Conservation (phyloP, 192 early-diverging fungal species). For the Ambispora gerdemannii region DNA sequence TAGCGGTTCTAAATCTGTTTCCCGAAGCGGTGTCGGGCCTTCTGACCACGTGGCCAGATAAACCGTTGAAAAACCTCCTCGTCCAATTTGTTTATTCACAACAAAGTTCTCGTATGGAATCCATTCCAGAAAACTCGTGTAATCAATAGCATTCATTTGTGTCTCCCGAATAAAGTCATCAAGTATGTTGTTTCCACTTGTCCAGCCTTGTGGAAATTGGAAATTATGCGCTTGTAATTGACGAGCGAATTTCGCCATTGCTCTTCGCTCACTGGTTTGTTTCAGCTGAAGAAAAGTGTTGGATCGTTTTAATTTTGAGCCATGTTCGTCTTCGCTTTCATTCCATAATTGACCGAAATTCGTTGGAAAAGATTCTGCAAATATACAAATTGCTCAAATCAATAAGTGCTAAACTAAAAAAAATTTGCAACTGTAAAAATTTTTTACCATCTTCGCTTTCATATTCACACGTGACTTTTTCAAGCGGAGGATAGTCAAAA, state of each 20-base stretch:
- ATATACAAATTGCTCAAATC: background rate
- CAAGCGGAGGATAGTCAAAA: background rate
- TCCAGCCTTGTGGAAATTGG: constrained; percentile 1
- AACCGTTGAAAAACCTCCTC: constrained; percentile 18
- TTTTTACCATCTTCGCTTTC: background rate
- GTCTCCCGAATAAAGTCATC: constrained; percentile 23
- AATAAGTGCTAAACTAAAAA: background rate
- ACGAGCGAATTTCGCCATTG: background rate
- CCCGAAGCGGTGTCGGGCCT: background rate
- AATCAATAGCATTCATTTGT: constrained; percentile 16
- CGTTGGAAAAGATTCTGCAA: background rate
- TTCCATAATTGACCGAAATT: background rate
- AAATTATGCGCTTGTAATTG: background rate
- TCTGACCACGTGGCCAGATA: constrained; percentile 12
- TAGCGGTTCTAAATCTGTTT: background rate
- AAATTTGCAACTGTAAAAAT: background rate
- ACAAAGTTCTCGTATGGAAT: constrained; percentile 21
- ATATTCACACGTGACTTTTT: background rate
- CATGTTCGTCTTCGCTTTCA: background rate
- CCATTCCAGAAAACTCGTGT: constrained; percentile 19
- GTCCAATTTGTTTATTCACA: background rate
- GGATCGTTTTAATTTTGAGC: background rate
- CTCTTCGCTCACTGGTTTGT: background rate
- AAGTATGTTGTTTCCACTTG: constrained; percentile 21
- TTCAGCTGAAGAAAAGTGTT: background rate